These are phyloP conservation scores for Myxozyma kluyveri DNA, from an alignment of 805 yeast genomes.

Conservation along the genomic window DNA sequence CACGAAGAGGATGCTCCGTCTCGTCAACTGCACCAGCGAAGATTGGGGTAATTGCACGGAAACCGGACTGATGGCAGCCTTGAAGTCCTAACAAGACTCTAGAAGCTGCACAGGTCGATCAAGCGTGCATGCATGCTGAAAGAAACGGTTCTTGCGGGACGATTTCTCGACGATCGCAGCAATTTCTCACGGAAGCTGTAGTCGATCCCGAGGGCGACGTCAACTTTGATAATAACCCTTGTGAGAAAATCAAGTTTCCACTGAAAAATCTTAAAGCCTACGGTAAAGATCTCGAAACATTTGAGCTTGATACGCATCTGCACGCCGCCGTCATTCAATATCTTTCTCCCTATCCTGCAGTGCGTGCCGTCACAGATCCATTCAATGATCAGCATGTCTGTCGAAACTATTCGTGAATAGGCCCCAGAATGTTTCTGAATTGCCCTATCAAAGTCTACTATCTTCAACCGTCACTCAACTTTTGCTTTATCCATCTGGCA, in stretches of 20 bases:
- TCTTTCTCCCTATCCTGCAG: slow-evolving; percentile 57
- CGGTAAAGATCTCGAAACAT: slow-evolving; percentile 16
- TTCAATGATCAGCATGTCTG: slow-evolving; percentile 40
- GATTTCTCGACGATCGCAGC: too few species aligned
- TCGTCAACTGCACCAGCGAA: too few species aligned
- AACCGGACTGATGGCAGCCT: too few species aligned
- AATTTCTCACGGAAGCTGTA: slow-evolving; percentile 4
- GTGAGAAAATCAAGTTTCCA: slow-evolving; percentile 10
- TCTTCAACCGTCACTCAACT: slow-evolving; percentile 68
- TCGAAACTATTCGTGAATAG: slow-evolving; percentile 55
- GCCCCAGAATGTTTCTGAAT: slow-evolving; percentile 52
- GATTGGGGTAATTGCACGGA: too few species aligned
- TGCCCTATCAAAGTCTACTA: slow-evolving; percentile 54
- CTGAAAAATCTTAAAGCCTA: slow-evolving; percentile 13
- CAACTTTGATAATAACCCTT: slow-evolving; percentile 7
- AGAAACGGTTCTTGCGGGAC: too few species aligned
- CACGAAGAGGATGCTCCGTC: too few species aligned
- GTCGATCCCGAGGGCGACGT: slow-evolving; percentile 13
- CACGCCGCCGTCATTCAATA: slow-evolving; percentile 20
- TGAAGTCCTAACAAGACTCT: too few species aligned
- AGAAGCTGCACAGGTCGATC: too few species aligned
- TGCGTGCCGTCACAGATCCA: too few species aligned
- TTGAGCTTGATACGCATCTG: slow-evolving; percentile 17
- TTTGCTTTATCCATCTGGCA: slow-evolving; percentile 58
- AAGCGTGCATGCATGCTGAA: too few species aligned